Percentiles rank a stretch among this genome's conserved stretches.
These are phyloP conservation scores for Delphinella strobiligena DNA, from an alignment of 2,329 filamentous ascomycete genomes.

Conservation along the genomic window DNA sequence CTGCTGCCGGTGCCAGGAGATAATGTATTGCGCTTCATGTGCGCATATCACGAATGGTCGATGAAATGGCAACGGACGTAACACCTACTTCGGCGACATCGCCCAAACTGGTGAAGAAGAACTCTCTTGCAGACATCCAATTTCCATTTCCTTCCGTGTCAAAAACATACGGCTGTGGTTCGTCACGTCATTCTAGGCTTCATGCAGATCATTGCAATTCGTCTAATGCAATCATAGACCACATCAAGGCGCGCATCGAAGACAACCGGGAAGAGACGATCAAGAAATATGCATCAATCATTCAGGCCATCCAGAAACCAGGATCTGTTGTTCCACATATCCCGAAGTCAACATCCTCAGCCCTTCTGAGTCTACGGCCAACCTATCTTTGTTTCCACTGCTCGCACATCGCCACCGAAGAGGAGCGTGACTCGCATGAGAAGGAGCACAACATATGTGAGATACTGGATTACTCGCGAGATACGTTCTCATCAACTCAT, in stretches of 20 bases:
- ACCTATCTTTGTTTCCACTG: constrained; percentile 62
- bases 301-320: constrained; percentile 60
- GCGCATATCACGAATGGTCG: neutral
- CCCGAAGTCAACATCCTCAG: constrained; percentile 33
- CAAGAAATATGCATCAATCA: constrained; percentile 58
- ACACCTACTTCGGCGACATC: constrained; percentile 27
- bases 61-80: constrained; percentile 19
- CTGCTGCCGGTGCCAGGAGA: neutral
- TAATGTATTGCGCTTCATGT: neutral
- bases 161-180: constrained; percentile 28
- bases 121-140: constrained; percentile 12
- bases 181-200: constrained; percentile 11
- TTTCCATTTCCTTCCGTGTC: constrained; percentile 4
- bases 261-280: constrained; percentile 57
- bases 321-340: constrained; percentile 56
- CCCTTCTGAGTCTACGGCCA: constrained; percentile 14
- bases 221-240: constrained; percentile 42
- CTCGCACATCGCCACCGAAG: constrained; percentile 53
- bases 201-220: constrained; percentile 1
- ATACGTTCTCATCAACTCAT: neutral
- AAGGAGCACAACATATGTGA: constrained; percentile 65
- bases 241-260: constrained; percentile 57
- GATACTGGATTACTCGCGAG: constrained; percentile 10
- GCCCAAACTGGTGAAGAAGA: constrained; percentile 29
- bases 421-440: constrained; percentile 55